phyloP scores from a whole-genome alignment of 805 yeast genomes.

The Lachancea fermentati region DNA sequence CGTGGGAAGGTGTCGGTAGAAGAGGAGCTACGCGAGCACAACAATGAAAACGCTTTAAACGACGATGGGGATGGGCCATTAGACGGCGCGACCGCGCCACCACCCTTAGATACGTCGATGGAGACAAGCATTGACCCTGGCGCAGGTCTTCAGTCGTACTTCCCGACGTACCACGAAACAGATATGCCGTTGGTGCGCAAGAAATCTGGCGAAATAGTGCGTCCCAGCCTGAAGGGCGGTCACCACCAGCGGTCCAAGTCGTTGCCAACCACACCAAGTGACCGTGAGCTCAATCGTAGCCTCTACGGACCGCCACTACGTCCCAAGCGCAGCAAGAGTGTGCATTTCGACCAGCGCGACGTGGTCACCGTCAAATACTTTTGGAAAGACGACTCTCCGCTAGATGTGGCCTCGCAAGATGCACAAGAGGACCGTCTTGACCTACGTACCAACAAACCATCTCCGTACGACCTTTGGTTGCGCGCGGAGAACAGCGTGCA shows the following conservation, averaged over 20 bases:
- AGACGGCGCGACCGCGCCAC: neutral
- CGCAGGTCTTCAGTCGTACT: neutral
- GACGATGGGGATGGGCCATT: neutral
- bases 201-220: constrained; percentile 77
- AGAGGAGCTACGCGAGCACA: neutral
- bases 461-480: constrained; percentile 22
- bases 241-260: constrained; percentile 32
- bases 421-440: constrained; percentile 30
- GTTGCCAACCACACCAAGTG: constrained; percentile 35
- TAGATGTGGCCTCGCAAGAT: constrained; percentile 46
- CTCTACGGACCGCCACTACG: constrained; percentile 1
- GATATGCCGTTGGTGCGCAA: constrained; percentile 49
- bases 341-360: constrained; percentile 68
- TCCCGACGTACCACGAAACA: constrained; percentile 2
- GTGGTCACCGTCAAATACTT: constrained; percentile 61
- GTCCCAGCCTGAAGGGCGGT: constrained; percentile 27
- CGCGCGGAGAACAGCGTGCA: constrained; percentile 8
- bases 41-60: neutral
- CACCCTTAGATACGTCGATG: constrained; percentile 1
- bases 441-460: constrained; percentile 7
- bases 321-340: constrained; percentile 51
- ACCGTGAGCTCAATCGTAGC: constrained; percentile 4
- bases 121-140: neutral
- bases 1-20: constrained; percentile 8
- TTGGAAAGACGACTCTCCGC: constrained; percentile 66